Percentiles rank a stretch among this genome's conserved stretches.
Evolutionary conservation across 2,329 filamentous ascomycete species (phyloP).

Genomic region (Cladobotryum mycophilum): DNA sequence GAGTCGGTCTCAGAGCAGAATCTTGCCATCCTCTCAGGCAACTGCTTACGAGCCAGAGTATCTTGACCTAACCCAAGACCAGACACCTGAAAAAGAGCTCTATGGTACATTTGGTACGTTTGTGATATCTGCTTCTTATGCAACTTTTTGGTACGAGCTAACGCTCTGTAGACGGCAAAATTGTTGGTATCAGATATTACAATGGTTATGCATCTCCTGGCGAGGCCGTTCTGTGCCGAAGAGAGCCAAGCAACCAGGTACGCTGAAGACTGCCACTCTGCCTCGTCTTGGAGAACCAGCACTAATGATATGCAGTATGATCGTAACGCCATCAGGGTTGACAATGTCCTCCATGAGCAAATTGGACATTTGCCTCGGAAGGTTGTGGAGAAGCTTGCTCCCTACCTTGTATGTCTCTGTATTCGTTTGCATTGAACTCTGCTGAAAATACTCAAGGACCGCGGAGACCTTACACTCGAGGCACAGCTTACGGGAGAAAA

Average conservation of each 20-base stretch:
- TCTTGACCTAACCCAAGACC: slow-evolving; percentile 40
- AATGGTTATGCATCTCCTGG: slow-evolving; percentile 54
- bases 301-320: slow-evolving; percentile 46
- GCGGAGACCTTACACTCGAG: slow-evolving; percentile 57
- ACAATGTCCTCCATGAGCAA: slow-evolving; percentile 68
- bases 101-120: slow-evolving; percentile 41
- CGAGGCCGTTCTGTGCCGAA: slow-evolving; percentile 55
- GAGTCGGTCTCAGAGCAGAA: slow-evolving; percentile 11
- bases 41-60: slow-evolving; percentile 30
- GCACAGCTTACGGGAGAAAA: slow-evolving; percentile 63
- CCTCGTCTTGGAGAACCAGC: neutral
- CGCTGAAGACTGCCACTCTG: slow-evolving; percentile 3
- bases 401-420: slow-evolving; percentile 53
- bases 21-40: neutral
- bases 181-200: slow-evolving; percentile 55
- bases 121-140: neutral
- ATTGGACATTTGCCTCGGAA: slow-evolving; percentile 71
- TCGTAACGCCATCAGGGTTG: slow-evolving; percentile 67
- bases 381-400: slow-evolving; percentile 64
- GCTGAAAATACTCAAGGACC: slow-evolving; percentile 36
- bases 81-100: slow-evolving; percentile 36
- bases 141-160: neutral
- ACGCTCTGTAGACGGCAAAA: slow-evolving; percentile 34
- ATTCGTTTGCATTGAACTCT: neutral
- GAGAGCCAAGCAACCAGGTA: slow-evolving; percentile 60